Conservation (phyloP, 805 yeast species). For the Limtongozyma cylindracea region DNA sequence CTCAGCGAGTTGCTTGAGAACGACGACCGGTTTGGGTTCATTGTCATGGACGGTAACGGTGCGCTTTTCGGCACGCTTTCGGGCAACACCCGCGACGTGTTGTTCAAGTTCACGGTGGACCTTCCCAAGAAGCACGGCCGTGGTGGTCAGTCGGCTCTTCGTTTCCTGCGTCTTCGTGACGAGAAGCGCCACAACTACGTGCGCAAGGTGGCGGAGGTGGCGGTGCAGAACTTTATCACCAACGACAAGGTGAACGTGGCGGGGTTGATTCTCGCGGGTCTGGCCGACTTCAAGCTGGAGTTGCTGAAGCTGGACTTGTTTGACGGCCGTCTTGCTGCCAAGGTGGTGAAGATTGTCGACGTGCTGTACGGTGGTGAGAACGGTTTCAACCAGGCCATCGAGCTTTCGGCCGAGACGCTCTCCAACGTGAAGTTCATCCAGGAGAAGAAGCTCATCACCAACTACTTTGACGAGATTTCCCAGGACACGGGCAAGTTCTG, state of each 20-base stretch:
- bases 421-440: slow-evolving; percentile 95
- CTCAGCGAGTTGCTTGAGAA: slow-evolving; percentile 80
- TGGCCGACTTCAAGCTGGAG: slow-evolving; percentile 96
- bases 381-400: slow-evolving; percentile 98
- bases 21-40: slow-evolving; percentile 93
- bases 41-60: slow-evolving; percentile 99
- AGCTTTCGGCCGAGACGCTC: slow-evolving; percentile 87
- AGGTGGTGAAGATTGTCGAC: slow-evolving; percentile 82
- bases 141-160: slow-evolving; percentile 99
- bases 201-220: slow-evolving; percentile 93
- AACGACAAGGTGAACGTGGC: slow-evolving; percentile 82
- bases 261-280: slow-evolving; percentile 93
- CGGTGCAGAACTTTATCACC: slow-evolving; percentile 93
- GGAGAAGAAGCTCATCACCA: slow-evolving; percentile 84
- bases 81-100: slow-evolving; percentile 90
- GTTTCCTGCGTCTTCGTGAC: slow-evolving; percentile 97
- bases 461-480: slow-evolving; percentile 90
- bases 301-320: slow-evolving; percentile 81
- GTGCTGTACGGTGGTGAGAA: slow-evolving; percentile 98
- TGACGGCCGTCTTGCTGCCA: slow-evolving; percentile 69
- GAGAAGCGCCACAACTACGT: slow-evolving; percentile 98
- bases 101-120: slow-evolving; percentile 89
- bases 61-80: slow-evolving; percentile 85
- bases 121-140: slow-evolving; percentile 99
- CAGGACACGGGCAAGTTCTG: slow-evolving; percentile 96